Conservation (phyloP, 2,329 filamentous ascomycete species). For the Chaetothyriales sp. region DNA sequence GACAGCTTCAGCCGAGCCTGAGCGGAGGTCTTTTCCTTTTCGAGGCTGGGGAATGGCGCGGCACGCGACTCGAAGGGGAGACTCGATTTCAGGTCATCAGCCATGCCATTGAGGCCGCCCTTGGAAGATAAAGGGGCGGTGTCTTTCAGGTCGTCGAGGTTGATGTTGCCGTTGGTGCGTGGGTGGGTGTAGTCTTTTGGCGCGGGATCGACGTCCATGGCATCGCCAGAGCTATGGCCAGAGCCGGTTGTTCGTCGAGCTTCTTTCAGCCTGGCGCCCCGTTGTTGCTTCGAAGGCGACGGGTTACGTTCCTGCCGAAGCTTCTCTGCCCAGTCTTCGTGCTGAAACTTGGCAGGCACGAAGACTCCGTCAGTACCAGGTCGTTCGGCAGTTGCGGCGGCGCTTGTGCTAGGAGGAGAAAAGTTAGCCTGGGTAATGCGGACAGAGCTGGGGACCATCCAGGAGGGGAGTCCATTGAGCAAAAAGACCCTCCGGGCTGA, state of each 20-base stretch:
- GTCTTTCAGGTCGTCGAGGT: slow-evolving; percentile 38
- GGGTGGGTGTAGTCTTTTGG: neutral
- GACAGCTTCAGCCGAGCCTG: slow-evolving; percentile 20
- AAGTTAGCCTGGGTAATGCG: slow-evolving; percentile 1
- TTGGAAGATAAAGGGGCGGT: slow-evolving; percentile 37
- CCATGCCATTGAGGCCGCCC: slow-evolving; percentile 38
- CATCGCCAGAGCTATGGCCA: slow-evolving; percentile 19
- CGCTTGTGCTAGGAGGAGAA: neutral
- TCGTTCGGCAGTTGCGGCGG: neutral
- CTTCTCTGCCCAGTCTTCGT: slow-evolving; percentile 17
- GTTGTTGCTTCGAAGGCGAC: slow-evolving; percentile 23
- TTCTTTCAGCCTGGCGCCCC: slow-evolving; percentile 20
- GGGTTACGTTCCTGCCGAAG: slow-evolving; percentile 21
- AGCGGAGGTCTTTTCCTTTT: slow-evolving; percentile 27
- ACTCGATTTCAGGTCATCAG: slow-evolving; percentile 36
- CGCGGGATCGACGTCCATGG: slow-evolving; percentile 32
- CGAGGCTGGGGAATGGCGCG: slow-evolving; percentile 25
- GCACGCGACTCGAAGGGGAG: slow-evolving; percentile 48
- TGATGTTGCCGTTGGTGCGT: slow-evolving; percentile 21
- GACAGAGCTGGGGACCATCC: slow-evolving; percentile 19
- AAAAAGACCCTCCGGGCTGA: slow-evolving; percentile 4
- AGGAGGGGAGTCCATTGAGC: slow-evolving; percentile 15
- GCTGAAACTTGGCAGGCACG: slow-evolving; percentile 25
- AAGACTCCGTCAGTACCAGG: slow-evolving; percentile 16
- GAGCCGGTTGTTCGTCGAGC: slow-evolving; percentile 23